A percentile compares a stretch with the other conserved stretches of the same genome.
phyloP scores from a whole-genome alignment of 2,329 filamentous ascomycete genomes.

The Colletotrichum zoysiae region DNA sequence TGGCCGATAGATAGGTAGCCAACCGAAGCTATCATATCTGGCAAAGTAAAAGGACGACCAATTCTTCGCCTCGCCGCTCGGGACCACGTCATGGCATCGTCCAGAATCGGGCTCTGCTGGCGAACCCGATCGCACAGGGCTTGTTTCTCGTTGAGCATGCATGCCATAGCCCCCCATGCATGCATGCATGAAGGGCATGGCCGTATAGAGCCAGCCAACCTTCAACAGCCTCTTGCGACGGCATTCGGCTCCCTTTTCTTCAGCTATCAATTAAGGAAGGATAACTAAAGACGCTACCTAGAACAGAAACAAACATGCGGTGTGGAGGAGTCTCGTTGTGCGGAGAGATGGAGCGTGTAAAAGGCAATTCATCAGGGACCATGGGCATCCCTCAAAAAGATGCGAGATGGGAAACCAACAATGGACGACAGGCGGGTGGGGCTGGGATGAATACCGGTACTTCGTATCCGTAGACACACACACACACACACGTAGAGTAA shows the following conservation, averaged over 20 bases:
- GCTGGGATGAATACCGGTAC: neutral
- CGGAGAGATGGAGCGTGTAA: neutral
- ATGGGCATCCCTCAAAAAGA: conserved; percentile 7
- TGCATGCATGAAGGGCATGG: neutral
- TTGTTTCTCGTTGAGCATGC: neutral
- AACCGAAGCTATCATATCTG: neutral
- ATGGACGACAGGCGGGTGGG: conserved; percentile 37
- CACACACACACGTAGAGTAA: neutral
- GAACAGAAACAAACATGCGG: neutral
- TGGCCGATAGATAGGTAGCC: neutral
- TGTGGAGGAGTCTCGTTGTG: neutral
- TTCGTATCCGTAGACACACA: too few relatives aligned
- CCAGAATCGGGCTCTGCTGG: neutral
- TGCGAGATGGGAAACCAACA: neutral
- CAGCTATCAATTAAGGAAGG: neutral
- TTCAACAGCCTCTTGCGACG: neutral
- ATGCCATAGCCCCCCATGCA: neutral
- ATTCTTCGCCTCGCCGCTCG: neutral
- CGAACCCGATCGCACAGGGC: too few relatives aligned
- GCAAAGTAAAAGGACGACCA: neutral
- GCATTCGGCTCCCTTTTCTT: neutral
- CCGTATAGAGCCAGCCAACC: too few relatives aligned
- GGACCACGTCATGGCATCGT: neutral
- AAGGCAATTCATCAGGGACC: neutral
- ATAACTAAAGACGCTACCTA: neutral